Conservation (phyloP, 106 monocot genomes). For the Xerophyta viscosa region DNA sequence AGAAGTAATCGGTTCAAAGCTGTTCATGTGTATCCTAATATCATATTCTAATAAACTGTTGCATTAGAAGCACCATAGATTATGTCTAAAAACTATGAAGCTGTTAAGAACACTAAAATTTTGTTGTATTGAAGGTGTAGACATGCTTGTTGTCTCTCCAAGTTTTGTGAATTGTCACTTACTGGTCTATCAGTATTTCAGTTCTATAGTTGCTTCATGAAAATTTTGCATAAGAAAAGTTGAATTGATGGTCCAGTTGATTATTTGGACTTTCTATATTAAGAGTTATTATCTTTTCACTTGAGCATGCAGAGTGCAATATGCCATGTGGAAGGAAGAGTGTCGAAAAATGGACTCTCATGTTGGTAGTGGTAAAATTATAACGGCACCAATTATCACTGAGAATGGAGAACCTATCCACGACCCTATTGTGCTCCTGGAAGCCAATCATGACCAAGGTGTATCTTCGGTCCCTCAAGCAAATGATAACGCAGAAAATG, state of each 20-base stretch:
- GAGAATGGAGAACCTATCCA: constrained; percentile 74
- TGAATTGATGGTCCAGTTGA: background rate
- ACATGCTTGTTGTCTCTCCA: no score
- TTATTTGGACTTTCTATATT: background rate
- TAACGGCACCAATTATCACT: constrained; percentile 85
- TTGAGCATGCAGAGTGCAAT: constrained; percentile 57
- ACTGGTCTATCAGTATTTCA: no score
- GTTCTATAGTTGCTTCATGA: no score
- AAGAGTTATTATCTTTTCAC: background rate
- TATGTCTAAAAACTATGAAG: background rate
- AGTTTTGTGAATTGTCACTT: no score
- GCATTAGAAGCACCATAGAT: background rate
- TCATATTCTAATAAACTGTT: no score
- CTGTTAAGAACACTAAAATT: background rate
- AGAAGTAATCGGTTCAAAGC: background rate
- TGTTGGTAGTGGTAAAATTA: constrained; percentile 86
- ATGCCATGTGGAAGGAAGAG: constrained; percentile 73
- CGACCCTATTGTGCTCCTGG: constrained; percentile 67
- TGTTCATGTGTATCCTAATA: background rate
- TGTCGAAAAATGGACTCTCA: constrained; percentile 74
- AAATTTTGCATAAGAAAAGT: background rate
- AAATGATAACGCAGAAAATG: background rate
- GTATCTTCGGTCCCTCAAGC: background rate
- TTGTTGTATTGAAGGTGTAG: no score
- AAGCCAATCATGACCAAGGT: constrained; percentile 32